Base-by-base conservation (phyloP, 2,329 filamentous ascomycete species). In the Fusarium sp. region DNA sequence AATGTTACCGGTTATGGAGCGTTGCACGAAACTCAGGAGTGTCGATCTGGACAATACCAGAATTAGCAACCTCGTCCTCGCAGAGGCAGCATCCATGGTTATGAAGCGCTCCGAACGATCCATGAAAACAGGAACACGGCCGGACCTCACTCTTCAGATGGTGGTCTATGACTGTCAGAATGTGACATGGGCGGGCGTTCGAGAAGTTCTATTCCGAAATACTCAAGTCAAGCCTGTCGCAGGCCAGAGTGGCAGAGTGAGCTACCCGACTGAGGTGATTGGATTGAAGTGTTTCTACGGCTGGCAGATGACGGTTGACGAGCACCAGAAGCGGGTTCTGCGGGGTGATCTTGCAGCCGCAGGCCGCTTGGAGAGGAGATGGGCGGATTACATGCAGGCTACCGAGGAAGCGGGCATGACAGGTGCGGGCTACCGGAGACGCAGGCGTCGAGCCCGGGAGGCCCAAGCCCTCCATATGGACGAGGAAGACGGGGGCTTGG, bases 1-100 rank as follows among this genome's bases (percentile, higher is more conserved):
- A 66, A 93, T 98, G 89, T 87, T 98, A 0, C 93, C 94, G 1
- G 86, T 98, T 3, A 87, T 98, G 76, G 94, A 95, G 79, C 89
- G 88, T 34, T 97, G 95, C 82, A 87, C 88, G 0, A 88, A 85
- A 16, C 87, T 98, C 16, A 87, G 87, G 57, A 94, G 88, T 34
- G 85, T 97, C 16, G 94, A 97, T 62, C 92, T 98, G 87, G 97
- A 99, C 85, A 98, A 98, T 82, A 98, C 96, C 0, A 92, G 94
- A 56, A 91, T 98, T 72, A 96, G 94, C 18, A 95, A 98, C 79
- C 89, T 98, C 2, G 92, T 94, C 6, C 90, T 98, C 11, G 90
- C 92, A 66, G 96, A 98, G 85, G 95, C 95, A 2, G 94, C 95
- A 10, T 87, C 90, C n/a, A 93, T 94, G 85, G 90, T 98, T 18